Conservation (phyloP, 2,329 filamentous ascomycete genomes). For the Didymella exigua region DNA sequence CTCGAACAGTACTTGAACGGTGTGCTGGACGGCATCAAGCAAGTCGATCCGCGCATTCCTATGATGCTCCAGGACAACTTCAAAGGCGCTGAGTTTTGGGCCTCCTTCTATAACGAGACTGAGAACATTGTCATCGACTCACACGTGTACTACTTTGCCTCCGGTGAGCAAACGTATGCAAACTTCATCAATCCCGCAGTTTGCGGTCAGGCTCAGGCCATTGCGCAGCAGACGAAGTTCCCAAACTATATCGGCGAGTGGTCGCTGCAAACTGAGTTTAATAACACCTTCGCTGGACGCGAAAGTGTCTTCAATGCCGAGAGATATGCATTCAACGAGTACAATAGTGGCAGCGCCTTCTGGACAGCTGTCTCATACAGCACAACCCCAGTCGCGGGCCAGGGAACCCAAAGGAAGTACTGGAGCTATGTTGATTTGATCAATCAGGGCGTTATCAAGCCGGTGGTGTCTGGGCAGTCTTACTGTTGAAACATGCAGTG, state of each 20-base stretch:
- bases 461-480: neutral
- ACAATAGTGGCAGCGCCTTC: constrained; percentile 18
- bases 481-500: constrained; percentile 1
- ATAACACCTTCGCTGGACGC: constrained; percentile 25
- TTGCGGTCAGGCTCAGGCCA: constrained; percentile 4
- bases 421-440: constrained; percentile 15
- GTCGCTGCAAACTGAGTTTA: constrained; percentile 13
- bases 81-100: constrained; percentile 21
- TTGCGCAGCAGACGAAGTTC: constrained; percentile 6
- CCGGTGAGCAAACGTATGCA: constrained; percentile 11
- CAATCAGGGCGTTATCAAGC: constrained; percentile 4
- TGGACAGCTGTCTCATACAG: constrained; percentile 31
- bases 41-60: constrained; percentile 5
- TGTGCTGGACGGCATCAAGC: neutral
- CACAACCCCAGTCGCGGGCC: constrained; percentile 9
- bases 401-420: constrained; percentile 14
- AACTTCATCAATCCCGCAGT: neutral
- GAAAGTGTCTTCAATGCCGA: constrained; percentile 21
- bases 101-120: neutral
- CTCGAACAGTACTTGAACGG: constrained; percentile 40
- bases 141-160: constrained; percentile 18
- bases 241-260: constrained; percentile 9
- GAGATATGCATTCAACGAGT: constrained; percentile 1
- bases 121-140: constrained; percentile 24
- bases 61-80: constrained; percentile 19